Conservation (phyloP, 2,329 filamentous ascomycete species). For the Ophiostoma sp. region DNA sequence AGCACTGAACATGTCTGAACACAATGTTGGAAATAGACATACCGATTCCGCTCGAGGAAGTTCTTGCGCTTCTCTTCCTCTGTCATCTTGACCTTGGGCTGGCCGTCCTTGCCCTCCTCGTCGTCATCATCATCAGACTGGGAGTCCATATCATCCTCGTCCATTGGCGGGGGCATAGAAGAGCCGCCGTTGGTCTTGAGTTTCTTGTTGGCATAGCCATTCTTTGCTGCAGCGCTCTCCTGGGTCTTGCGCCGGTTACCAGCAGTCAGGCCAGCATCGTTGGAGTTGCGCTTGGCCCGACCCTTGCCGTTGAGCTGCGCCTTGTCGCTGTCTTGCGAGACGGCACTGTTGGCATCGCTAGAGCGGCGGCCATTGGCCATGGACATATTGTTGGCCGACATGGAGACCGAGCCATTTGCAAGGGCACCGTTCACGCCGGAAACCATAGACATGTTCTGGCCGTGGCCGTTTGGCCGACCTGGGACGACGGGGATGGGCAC, state of each 20-base stretch:
- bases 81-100: conserved; percentile 77
- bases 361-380: conserved; percentile 53
- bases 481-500: conserved; percentile 26
- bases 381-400: conserved; percentile 41
- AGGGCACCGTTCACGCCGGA: background rate
- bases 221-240: conserved; percentile 54
- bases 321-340: conserved; percentile 67
- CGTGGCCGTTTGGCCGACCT: conserved; percentile 24
- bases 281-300: conserved; percentile 62
- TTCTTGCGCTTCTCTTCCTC: conserved; percentile 98
- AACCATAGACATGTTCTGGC: conserved; percentile 23
- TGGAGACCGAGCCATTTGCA: background rate
- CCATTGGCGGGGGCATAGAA: background rate
- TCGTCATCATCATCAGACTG: conserved; percentile 44
- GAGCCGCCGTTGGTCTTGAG: conserved; percentile 47
- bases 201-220: conserved; percentile 64
- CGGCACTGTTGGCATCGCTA: conserved; percentile 64
- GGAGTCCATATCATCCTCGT: conserved; percentile 29
- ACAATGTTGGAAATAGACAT: no score
- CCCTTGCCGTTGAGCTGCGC: conserved; percentile 59
- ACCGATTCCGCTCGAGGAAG: conserved; percentile 86
- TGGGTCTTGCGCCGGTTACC: conserved; percentile 70
- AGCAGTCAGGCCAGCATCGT: conserved; percentile 36
- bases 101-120: conserved; percentile 50
- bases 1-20: no score